Conservation (phyloP, 768 basidiomycete species). For the Mrakia gelida region DNA sequence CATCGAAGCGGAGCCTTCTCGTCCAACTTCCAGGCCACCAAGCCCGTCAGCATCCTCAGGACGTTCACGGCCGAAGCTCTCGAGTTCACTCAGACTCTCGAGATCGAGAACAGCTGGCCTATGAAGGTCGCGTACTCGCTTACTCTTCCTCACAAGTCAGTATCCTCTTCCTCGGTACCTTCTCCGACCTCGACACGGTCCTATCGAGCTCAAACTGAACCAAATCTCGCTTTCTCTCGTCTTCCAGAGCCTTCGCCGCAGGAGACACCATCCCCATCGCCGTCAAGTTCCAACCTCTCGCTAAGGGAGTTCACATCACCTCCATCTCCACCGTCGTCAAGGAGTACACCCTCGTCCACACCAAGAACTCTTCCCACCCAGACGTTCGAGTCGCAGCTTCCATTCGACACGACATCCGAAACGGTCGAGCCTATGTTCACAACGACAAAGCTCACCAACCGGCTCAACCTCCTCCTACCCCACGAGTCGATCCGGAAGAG, state of each 20-base stretch:
- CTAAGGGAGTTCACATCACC: slow-evolving; percentile 73
- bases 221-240: neutral
- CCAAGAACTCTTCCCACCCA: slow-evolving; percentile 61
- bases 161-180: slow-evolving; percentile 47
- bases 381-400: slow-evolving; percentile 59
- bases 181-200: neutral
- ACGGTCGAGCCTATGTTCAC: slow-evolving; percentile 53
- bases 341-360: slow-evolving; percentile 62
- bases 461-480: slow-evolving; percentile 20
- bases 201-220: neutral
- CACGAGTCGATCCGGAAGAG: slow-evolving; percentile 13
- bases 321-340: slow-evolving; percentile 64
- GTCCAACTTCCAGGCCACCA: slow-evolving; percentile 60
- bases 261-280: slow-evolving; percentile 77
- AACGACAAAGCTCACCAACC: slow-evolving; percentile 17
- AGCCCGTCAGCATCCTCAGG: slow-evolving; percentile 64
- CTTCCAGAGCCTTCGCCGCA: slow-evolving; percentile 67
- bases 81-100: slow-evolving; percentile 92
- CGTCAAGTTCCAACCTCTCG: slow-evolving; percentile 79
- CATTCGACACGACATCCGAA: slow-evolving; percentile 63
- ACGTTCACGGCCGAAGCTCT: slow-evolving; percentile 74
- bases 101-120: slow-evolving; percentile 93
- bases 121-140: slow-evolving; percentile 55
- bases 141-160: slow-evolving; percentile 48
- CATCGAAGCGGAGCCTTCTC: slow-evolving; percentile 65